Conservation (phyloP, 2,329 filamentous ascomycete species). For the Fusarium azukiicola region DNA sequence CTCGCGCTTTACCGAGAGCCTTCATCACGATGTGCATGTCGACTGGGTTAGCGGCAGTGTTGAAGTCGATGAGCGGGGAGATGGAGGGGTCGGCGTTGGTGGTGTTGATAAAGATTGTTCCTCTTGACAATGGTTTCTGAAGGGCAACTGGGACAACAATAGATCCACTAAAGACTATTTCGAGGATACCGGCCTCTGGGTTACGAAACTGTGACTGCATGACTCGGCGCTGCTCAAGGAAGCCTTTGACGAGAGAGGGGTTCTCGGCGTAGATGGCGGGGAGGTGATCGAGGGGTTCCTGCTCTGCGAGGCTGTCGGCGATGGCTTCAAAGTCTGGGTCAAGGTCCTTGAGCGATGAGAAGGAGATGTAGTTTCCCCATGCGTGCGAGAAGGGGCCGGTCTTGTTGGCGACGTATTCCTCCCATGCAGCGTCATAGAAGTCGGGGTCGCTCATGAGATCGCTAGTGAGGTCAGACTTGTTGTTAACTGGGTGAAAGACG, state of each 20-base stretch:
- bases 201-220: constrained; percentile 41
- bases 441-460: constrained; percentile 46
- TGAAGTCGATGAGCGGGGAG: constrained; percentile 48
- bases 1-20: constrained; percentile 42
- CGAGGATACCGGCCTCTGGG: constrained; percentile 43
- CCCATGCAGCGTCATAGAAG: constrained; percentile 49
- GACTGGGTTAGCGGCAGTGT: constrained; percentile 46
- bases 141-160: constrained; percentile 39
- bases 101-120: constrained; percentile 48
- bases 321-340: constrained; percentile 30
- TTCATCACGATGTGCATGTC: constrained; percentile 40
- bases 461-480: constrained; percentile 37
- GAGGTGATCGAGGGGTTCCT: constrained; percentile 44
- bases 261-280: constrained; percentile 46
- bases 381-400: constrained; percentile 52
- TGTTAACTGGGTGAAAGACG: constrained; percentile 7
- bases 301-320: constrained; percentile 23
- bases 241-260: constrained; percentile 37
- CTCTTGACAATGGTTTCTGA: constrained; percentile 50
- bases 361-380: constrained; percentile 48
- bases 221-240: constrained; percentile 31
- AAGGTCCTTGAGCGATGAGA: constrained; percentile 45
- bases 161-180: constrained; percentile 46
- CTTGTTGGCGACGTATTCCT: constrained; percentile 46
- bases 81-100: constrained; percentile 46